Conservation (phyloP, 2,329 filamentous ascomycete genomes). For the Bisporella sp. region DNA sequence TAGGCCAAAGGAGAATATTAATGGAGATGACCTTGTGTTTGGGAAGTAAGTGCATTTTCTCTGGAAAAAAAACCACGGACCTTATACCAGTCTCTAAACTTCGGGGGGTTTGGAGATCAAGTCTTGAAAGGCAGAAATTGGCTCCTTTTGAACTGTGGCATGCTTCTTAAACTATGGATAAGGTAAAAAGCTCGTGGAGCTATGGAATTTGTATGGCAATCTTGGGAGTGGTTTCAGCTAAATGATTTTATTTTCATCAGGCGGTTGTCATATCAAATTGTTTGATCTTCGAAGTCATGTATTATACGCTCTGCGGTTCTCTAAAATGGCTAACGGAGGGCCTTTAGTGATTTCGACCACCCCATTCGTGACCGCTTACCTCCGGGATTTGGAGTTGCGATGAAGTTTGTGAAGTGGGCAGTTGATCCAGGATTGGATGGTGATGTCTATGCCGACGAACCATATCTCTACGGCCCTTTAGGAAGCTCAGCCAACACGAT, state of each 20-base stretch:
- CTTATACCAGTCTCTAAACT: too few relatives aligned
- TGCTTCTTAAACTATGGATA: too few relatives aligned
- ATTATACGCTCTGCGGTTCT: too few relatives aligned
- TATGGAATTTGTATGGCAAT: too few relatives aligned
- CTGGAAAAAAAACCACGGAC: too few relatives aligned
- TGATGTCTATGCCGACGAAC: constrained; percentile 79
- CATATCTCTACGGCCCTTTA: constrained; percentile 79
- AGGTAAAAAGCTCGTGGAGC: too few relatives aligned
- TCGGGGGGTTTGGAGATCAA: not conserved
- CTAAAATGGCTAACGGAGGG: not conserved
- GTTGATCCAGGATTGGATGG: constrained; percentile 88
- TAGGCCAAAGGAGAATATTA: constrained; percentile 49
- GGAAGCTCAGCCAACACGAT: constrained; percentile 75
- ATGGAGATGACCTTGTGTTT: constrained; percentile 63
- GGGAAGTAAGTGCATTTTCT: constrained; percentile 50
- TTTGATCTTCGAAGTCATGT: too few relatives aligned
- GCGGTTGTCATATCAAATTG: too few relatives aligned
- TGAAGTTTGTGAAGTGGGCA: constrained; percentile 82
- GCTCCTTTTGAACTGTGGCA: too few relatives aligned
- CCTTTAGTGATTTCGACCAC: constrained; percentile 68
- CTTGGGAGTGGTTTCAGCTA: too few relatives aligned
- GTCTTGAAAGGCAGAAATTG: not conserved
- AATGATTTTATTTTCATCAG: too few relatives aligned
- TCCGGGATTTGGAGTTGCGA: constrained; percentile 76
- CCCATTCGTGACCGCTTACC: constrained; percentile 83